Evolutionary conservation across 106 monocot genomes (phyloP), one percentile per base, ranked within the genome.

Genomic region (Posidonia australis): DNA sequence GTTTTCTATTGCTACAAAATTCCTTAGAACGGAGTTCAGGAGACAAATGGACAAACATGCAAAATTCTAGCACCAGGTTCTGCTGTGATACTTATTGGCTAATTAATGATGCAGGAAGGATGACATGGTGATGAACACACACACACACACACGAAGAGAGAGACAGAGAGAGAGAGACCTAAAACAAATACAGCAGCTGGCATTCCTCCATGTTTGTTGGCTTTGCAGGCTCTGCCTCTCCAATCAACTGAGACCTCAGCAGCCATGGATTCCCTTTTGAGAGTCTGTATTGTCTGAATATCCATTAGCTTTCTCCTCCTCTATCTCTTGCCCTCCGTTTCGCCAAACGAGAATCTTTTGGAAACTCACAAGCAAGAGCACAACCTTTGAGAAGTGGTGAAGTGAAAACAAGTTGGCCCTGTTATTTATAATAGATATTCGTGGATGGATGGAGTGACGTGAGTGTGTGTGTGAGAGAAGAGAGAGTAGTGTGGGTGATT

Each of bases 111-210:
- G 7, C 2, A 4, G 36, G 36, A 36, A 4, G 36, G 36, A 36
- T 36, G 36, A 36, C 2, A 36, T 36, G 36, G 36, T 2, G 2
- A 36, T 36, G 5, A 36, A 7, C 36, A 36, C 36, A 36, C 5
- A 36, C 36, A 36, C 36, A 36, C 2, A 36, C 5, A 36, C 36
- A 2, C 36, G 7, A 4, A 36, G 36, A 36, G 7, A 36, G 36
- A 36, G 36, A 36, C 28, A 57, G 44, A 64, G 65, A 64, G 44
- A 64, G 44, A 56, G 36, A 67, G 21, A 93, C 93, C 93, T 76
- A 93, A 70, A 32, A 93, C 88, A 68, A 93, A 93, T 54, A 74
- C 62, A 44, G 93, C 85, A 73, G 93, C 88, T 67, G 78, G 70
- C 83, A 83, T 86, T 65, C 83, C 93, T 20, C 93, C 93, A 79